Evolutionary conservation across 2,329 filamentous ascomycete genomes (phyloP), one percentile per base, ranked within the genome.

Genomic region (Delphinella strobiligena): DNA sequence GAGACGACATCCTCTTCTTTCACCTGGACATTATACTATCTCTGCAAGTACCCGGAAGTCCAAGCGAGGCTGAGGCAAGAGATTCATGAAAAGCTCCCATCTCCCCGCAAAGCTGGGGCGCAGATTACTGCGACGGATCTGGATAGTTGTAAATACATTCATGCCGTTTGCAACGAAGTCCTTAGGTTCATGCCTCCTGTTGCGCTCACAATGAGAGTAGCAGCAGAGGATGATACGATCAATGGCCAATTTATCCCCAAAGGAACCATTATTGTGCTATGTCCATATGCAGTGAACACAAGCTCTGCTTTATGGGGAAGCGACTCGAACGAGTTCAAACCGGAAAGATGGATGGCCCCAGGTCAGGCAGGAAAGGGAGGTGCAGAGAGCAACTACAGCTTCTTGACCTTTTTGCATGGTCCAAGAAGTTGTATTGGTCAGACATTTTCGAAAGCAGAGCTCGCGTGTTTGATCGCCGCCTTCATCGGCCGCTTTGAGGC

Each of bases 401-500:
- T 82, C 51, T 56, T 89, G 61, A 89, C 84, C 0, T 94, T 94
- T 61, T 59, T 94, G 43, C 85, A 93, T 55, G 88, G 88, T 0
- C 86, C 87, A 2, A 67, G 87, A 38, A 82, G 80, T 53, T 94
- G 88, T 55, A 94, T 94, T 49, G 88, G 87, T 0, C 73, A 79
- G 58, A 68, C 69, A 2, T 94, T 94, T 61, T 82, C 88, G 0
- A 80, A 77, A 55, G 76, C 80, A 1, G 89, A 95, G 66, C 83
- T 94, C 60, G 85, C 84, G 7, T 89, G 82, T 54, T 62, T 95
- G 46, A 55, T 95, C 34, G 87, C 86, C 16, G 71, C 75, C 7
- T 77, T 82, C 69, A 71, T 89, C 3, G 86, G 86, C 1, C 69
- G 74, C 29, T 93, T 93, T 58, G 71, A 78, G 53, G 72, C 77